Conservation (phyloP, 805 yeast species). For the Suhomyces vadensis region DNA sequence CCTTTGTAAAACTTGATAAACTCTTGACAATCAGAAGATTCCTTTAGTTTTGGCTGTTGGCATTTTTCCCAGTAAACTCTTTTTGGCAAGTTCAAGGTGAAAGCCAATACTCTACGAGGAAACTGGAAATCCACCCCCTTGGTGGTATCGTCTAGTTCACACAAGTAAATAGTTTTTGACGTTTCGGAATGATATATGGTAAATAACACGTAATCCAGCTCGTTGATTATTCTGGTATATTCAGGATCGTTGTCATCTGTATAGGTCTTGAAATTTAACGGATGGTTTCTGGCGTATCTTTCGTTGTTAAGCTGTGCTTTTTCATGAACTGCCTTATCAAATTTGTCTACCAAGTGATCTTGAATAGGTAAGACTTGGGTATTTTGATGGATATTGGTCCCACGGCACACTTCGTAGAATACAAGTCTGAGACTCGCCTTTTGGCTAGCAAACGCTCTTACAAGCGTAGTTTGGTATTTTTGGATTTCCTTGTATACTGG, state of each 20-base stretch:
- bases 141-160: conserved; percentile 22
- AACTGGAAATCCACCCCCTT: conserved; percentile 72
- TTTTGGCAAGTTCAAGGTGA: conserved; percentile 57
- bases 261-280: conserved; percentile 43
- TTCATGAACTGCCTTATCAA: conserved; percentile 48
- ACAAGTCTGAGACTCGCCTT: conserved; percentile 51
- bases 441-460: conserved; percentile 44
- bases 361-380: conserved; percentile 76
- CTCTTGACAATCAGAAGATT: conserved; percentile 58
- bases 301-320: conserved; percentile 48
- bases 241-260: conserved; percentile 21
- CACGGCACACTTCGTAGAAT: conserved; percentile 68
- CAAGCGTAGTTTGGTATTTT: conserved; percentile 49
- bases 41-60: conserved; percentile 61
- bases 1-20: conserved; percentile 58
- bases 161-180: conserved; percentile 18
- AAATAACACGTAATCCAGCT: conserved; percentile 40
- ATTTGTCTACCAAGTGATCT: conserved; percentile 39
- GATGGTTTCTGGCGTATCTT: conserved; percentile 43
- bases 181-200: conserved; percentile 25
- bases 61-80: conserved; percentile 79
- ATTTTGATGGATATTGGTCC: conserved; percentile 70
- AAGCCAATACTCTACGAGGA: conserved; percentile 78
- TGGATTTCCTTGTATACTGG: conserved; percentile 42
- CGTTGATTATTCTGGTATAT: conserved; percentile 24